These are phyloP conservation scores for Scedosporium aurantiacum DNA, from an alignment of 2,329 filamentous ascomycete genomes.

Conservation along the genomic window DNA sequence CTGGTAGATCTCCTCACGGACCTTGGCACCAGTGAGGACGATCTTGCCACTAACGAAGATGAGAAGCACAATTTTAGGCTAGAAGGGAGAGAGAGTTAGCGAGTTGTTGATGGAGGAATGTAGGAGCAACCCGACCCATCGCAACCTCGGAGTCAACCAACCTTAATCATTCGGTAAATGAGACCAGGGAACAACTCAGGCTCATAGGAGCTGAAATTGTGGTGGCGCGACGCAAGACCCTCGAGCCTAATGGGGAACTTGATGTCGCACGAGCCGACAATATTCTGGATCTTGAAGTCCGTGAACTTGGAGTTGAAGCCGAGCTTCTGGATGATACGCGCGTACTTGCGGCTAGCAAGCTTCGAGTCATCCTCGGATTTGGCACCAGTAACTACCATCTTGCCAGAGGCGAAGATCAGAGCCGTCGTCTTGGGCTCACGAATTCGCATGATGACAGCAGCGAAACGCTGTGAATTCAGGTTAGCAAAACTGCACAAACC, in stretches of 20 bases:
- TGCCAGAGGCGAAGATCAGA: conserved; percentile 93
- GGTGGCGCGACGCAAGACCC: conserved; percentile 89
- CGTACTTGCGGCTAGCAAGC: conserved; percentile 93
- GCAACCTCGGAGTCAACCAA: conserved; percentile 61
- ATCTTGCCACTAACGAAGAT: conserved; percentile 98
- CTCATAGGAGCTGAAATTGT: conserved; percentile 99
- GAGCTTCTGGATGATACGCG: conserved; percentile 98
- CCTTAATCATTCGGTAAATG: conserved; percentile 99
- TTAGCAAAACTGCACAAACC: conserved; percentile 18
- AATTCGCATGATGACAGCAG: conserved; percentile 98
- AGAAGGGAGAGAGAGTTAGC: not conserved
- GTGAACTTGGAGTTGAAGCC: conserved; percentile 99
- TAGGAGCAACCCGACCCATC: not conserved
- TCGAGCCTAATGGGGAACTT: conserved; percentile 98
- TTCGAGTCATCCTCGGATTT: conserved; percentile 98
- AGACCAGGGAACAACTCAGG: conserved; percentile 97
- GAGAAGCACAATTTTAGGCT: conserved; percentile 52
- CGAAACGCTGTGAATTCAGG: conserved; percentile 64
- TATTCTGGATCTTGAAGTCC: conserved; percentile 99
- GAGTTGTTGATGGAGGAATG: not conserved
- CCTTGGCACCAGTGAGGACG: conserved; percentile 92
- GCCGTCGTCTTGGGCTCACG: conserved; percentile 98
- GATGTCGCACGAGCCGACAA: conserved; percentile 97
- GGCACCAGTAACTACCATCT: conserved; percentile 98
- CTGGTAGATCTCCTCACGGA: conserved; percentile 95